A percentile compares a stretch with the other conserved stretches of the same genome.
phyloP scores from a whole-genome alignment of 208 protist genomes.

The Leishmania gerbilli region DNA sequence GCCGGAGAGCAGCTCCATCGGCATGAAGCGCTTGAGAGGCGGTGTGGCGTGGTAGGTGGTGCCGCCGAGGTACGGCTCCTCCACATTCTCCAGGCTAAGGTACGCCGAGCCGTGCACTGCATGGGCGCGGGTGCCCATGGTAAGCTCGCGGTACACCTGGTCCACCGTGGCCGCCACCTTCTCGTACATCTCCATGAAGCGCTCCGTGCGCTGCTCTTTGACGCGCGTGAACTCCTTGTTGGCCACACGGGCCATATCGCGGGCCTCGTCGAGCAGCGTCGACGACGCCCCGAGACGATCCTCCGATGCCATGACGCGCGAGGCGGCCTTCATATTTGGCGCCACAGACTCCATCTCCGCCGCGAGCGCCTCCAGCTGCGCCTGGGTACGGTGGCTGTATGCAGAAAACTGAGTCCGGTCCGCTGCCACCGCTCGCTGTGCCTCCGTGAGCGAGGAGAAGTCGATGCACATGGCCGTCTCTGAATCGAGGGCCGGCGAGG shows the following conservation, averaged over 20 bases:
- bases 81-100: conserved; percentile 94
- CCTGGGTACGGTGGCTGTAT: conserved; percentile 68
- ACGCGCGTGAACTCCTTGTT: conserved; percentile 83
- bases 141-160: conserved; percentile 96
- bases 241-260: conserved; percentile 70
- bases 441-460: conserved; percentile 66
- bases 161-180: conserved; percentile 91
- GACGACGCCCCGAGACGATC: conserved; percentile 74
- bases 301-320: conserved; percentile 65
- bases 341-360: conserved; percentile 79
- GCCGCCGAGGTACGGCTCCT: conserved; percentile 97
- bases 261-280: conserved; percentile 74
- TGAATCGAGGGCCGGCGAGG: conserved; percentile 6
- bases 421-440: conserved; percentile 40
- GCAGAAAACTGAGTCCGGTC: conserved; percentile 52
- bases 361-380: conserved; percentile 52
- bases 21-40: conserved; percentile 97
- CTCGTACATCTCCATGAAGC: conserved; percentile 95
- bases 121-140: conserved; percentile 71
- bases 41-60: conserved; percentile 98
- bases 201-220: conserved; percentile 84
- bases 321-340: conserved; percentile 81
- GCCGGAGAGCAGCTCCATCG: conserved; percentile 98
- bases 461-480: conserved; percentile 59
- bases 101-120: conserved; percentile 93